Evolutionary conservation across 179 eudicot genomes (phyloP).

Genomic region (Actinidia chinensis): DNA sequence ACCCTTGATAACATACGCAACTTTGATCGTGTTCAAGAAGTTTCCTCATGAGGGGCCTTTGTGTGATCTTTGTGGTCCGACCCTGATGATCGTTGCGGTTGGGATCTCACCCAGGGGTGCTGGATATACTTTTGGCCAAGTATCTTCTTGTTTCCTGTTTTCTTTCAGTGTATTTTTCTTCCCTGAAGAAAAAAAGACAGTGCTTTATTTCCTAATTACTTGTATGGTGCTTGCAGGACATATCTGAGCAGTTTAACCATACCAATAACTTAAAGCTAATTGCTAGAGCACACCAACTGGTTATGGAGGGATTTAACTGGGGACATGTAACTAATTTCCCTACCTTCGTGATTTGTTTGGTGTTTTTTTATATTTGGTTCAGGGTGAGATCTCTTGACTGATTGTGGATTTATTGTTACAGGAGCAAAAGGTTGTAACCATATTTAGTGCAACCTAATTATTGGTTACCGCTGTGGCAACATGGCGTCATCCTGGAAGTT

Average conservation of each 20-base stretch:
- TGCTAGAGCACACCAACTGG: constrained; percentile 27
- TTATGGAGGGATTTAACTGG: constrained; percentile 98
- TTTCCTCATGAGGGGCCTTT: constrained; percentile 98
- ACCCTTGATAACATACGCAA: constrained; percentile 89
- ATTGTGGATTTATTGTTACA: constrained; percentile 31
- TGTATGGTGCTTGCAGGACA: constrained; percentile 25
- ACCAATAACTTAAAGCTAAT: constrained; percentile 33
- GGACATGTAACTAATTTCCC: constrained; percentile 62
- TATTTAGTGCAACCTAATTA: constrained; percentile 96
- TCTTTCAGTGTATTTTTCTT: background rate
- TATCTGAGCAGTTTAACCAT: constrained; percentile 39
- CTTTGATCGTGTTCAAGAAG: constrained; percentile 99
- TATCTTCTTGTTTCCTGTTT: constrained; percentile 14
- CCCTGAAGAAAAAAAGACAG: background rate
- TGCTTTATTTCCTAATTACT: background rate
- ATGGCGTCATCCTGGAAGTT: constrained; percentile 98
- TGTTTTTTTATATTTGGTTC: background rate
- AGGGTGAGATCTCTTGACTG: background rate
- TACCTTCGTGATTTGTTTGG: background rate
- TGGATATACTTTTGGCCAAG: constrained; percentile 98
- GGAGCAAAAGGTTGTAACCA: constrained; percentile 99
- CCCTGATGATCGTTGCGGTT: constrained; percentile 97
- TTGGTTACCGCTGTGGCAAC: constrained; percentile 96
- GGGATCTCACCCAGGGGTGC: constrained; percentile 99
- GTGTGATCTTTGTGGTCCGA: constrained; percentile 99